Percentiles rank a stretch among this genome's conserved stretches.
phyloP scores from a whole-genome alignment of 257 asterid species.

The Mitragyna speciosa region DNA sequence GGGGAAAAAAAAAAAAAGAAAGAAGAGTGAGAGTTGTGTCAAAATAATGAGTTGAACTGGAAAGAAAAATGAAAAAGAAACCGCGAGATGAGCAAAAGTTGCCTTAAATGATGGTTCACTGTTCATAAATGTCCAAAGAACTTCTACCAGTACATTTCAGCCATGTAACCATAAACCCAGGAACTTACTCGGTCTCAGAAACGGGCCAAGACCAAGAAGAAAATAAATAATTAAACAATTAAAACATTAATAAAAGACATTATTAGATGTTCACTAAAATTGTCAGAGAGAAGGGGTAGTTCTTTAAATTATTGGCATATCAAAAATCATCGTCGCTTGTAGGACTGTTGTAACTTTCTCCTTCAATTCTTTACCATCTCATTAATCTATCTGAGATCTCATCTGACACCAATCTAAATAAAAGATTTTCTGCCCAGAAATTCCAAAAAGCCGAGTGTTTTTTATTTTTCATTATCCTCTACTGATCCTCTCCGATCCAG shows the following conservation, averaged over 20 bases:
- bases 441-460: conserved; percentile 38
- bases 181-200: conserved; percentile 30
- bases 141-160: conserved; percentile 21
- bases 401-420: conserved; percentile 62
- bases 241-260: background rate
- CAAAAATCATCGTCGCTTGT: background rate
- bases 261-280: conserved; percentile 7
- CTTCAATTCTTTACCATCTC: conserved; percentile 17
- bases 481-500: conserved; percentile 57
- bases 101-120: conserved; percentile 55
- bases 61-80: background rate
- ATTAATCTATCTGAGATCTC: conserved; percentile 66
- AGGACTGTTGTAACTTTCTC: conserved; percentile 1
- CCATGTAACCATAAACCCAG: conserved; percentile 34
- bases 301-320: conserved; percentile 19
- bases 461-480: conserved; percentile 59
- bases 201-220: conserved; percentile 27
- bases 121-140: conserved; percentile 23
- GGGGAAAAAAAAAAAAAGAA: background rate
- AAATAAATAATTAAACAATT: background rate
- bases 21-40: background rate
- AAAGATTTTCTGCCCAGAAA: conserved; percentile 42
- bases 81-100: conserved; percentile 37
- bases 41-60: background rate
- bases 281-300: conserved; percentile 39